Evolutionary conservation across 192 early-diverging fungal genomes (phyloP), one percentile per base, ranked within the genome.

Genomic region (Phlyctochytrium planicorne): DNA sequence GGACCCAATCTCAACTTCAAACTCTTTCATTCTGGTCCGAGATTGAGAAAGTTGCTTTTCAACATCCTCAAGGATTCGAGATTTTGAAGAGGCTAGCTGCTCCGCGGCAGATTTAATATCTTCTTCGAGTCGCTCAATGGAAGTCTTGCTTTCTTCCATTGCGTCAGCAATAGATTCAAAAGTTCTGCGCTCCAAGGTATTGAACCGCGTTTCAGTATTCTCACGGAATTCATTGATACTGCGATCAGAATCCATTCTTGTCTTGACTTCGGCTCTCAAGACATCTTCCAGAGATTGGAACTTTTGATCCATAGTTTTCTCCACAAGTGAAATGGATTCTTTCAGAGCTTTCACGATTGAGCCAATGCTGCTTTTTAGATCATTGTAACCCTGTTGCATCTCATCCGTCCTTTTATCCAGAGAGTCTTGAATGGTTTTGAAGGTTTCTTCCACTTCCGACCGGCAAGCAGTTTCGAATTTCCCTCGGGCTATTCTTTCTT

Each of bases 201-300:
- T 2, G 36, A 36, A 23, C 59, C 32, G 20, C 17, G 67, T 25
- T 47, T 68, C 66, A 17, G 27, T 24, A 20, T 37, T 40, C 12
- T 52, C 53, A 4, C 25, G 10, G 29, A 55, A 30, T 12, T 77
- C 67, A 4, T 24, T 20, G 20, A 70, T 3, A 12, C 40, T 23
- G 0, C 59, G 33, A 40, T 73, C 71, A 23, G 68, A 72, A 53
- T 78, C 71, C 60, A 71, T 71, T 40, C 80, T 30, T 2, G 72
- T 60, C 12, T 59, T 55, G 32, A 80, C 69, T 53, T 81, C 80
- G 0, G 80, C 80, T 2, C 72, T 62, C 24, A 81, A 53, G n/a
- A 81, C 80, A 17, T 79, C 63, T 50, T 81, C 80, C 1, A 76
- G 17, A 25, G 74, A n/a, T 1, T 47, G 52, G 3, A 70, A 4